Base-by-base conservation (phyloP, 2,329 filamentous ascomycete genomes). In the Claviceps capensis region DNA sequence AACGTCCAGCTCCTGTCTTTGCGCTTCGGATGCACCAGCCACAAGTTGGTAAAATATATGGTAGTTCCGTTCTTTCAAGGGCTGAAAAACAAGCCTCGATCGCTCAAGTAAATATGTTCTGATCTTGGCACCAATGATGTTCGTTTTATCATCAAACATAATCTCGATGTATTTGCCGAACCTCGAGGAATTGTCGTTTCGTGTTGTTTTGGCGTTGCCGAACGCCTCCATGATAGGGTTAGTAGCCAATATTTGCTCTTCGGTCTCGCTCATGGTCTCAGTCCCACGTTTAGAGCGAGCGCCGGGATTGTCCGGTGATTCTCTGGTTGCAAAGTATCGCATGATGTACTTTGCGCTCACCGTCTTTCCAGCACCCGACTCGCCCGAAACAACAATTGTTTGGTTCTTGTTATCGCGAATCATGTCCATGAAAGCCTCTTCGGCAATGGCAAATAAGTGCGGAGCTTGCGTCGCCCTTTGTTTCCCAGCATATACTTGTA, bases 121-220 rank as follows among this genome's bases (percentile, higher is more conserved):
- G 65, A 98, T 98, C 73, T 94, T 94, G 52, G 93, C 93, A 60
- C 93, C 93, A 64, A 97, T 96, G 62, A 98, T 98, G 67, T 94
- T 93, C 56, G 88, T 95, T 63, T 85, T 81, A 57, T 88, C 81
- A 71, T 97, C 90, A 69, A 98, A 98, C 88, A 97, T 91, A 66
- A 98, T 98, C 73, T 98, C 93, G 62, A 98, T 97, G 69, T 98
- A 98, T 76, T 98, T 98, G 68, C 93, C 93, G 70, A 98, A 98
- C 63, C 93, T 82, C 43, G 93, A 98, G 45, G 93, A 98, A 72
- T 98, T 98, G 72, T 98, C 93, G 72, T 98, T 98, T 67, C 93
- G 81, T 11, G 93, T 98, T n/a, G 93, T 98, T 74, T 98, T 98
- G 51, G 93, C 93, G 73, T 98, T 98, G 67, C 93, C 93, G 65